These are phyloP conservation scores for Wakefieldia striispora DNA, from an alignment of 768 basidiomycete genomes.

Conservation along the genomic window DNA sequence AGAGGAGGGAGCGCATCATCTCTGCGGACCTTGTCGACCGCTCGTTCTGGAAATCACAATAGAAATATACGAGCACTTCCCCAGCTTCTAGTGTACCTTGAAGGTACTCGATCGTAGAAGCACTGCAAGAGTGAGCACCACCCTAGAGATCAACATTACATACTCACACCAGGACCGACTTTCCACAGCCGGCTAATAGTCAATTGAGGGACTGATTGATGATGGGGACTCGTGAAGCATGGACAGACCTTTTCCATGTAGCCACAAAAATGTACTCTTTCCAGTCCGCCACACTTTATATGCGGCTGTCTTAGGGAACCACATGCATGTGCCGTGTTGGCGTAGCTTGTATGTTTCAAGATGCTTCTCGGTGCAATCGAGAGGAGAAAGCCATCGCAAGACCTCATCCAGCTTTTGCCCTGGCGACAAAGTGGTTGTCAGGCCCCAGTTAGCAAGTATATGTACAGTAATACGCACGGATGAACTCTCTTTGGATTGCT, in stretches of 20 bases:
- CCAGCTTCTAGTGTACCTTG: background rate
- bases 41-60: constrained; percentile 4
- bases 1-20: constrained; percentile 3
- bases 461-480: background rate
- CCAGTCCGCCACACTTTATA: background rate
- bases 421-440: background rate
- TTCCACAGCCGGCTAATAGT: constrained; percentile 1
- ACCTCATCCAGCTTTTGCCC: constrained; percentile 1
- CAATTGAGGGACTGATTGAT: background rate
- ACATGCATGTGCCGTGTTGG: constrained; percentile 3
- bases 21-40: background rate
- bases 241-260: background rate
- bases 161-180: background rate
- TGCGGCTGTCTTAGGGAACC: background rate
- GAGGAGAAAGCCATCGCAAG: background rate
- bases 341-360: background rate
- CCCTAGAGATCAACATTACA: background rate
- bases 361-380: background rate
- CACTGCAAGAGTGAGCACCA: background rate
- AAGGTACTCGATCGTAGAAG: constrained; percentile 3
- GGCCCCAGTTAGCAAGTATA: background rate
- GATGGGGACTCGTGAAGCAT: background rate
- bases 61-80: constrained; percentile 2
- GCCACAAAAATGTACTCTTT: background rate
- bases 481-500: too few relatives aligned